Evolutionary conservation across 2,329 filamentous ascomycete genomes (phyloP).

Genomic region (Paecilomyces niveus): DNA sequence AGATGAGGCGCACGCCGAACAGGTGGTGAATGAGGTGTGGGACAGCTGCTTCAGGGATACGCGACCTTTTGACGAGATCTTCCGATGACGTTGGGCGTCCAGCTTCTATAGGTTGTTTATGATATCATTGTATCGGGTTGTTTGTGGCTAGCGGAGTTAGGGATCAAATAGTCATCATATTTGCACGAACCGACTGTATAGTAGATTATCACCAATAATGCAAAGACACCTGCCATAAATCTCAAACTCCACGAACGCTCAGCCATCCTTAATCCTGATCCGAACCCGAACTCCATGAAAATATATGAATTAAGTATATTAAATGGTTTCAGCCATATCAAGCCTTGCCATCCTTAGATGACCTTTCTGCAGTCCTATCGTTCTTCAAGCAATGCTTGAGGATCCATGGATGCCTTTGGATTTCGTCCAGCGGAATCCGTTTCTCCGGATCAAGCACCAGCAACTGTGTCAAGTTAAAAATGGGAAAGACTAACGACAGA

Average conservation of each 20-base stretch:
- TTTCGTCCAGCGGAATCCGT: conserved; percentile 79
- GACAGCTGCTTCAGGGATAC: conserved; percentile 94
- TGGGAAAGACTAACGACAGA: background rate
- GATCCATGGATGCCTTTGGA: conserved; percentile 91
- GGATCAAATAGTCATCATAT: background rate
- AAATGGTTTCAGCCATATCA: conserved; percentile 15
- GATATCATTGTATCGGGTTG: background rate
- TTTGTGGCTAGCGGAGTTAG: background rate
- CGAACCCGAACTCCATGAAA: background rate
- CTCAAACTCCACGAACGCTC: background rate
- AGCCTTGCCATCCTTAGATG: conserved; percentile 30
- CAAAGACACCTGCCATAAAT: background rate
- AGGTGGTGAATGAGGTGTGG: conserved; percentile 96
- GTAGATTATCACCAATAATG: background rate
- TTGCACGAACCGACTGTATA: background rate
- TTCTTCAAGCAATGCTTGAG: conserved; percentile 77
- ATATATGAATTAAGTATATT: conserved; percentile 14
- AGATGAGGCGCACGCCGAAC: conserved; percentile 76
- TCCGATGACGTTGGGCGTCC: conserved; percentile 47
- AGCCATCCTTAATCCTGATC: background rate
- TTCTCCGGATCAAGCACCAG: conserved; percentile 92
- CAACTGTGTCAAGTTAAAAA: conserved; percentile 46
- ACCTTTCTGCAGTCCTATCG: conserved; percentile 37
- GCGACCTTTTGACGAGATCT: conserved; percentile 93
- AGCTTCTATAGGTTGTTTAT: background rate